Percentiles rank a stretch among this genome's conserved stretches.
Evolutionary conservation across 2,329 filamentous ascomycete species (phyloP).

Genomic region (Kalmusia sp.): DNA sequence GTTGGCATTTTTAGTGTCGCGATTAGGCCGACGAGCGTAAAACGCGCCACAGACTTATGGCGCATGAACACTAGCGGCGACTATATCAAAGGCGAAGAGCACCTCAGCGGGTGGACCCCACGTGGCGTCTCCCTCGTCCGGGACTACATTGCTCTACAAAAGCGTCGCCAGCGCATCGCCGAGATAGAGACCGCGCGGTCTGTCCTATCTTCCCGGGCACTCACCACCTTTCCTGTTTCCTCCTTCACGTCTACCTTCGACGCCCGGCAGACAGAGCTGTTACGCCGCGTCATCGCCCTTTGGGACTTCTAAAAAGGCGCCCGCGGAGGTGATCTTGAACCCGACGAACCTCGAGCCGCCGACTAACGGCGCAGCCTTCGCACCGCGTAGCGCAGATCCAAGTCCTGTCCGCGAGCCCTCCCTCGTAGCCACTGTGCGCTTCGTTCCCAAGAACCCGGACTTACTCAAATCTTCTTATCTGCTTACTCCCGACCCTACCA

Average conservation of each 20-base stretch:
- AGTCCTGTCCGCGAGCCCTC: slow-evolving; percentile 57
- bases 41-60: slow-evolving; percentile 92
- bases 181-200: slow-evolving; percentile 81
- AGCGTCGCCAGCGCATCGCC: slow-evolving; percentile 74
- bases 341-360: slow-evolving; percentile 70
- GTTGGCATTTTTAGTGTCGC: slow-evolving; percentile 86
- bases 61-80: slow-evolving; percentile 93
- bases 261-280: slow-evolving; percentile 49
- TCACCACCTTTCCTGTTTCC: slow-evolving; percentile 32
- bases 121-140: slow-evolving; percentile 89
- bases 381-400: slow-evolving; percentile 29
- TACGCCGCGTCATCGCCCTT: slow-evolving; percentile 65
- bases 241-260: slow-evolving; percentile 25
- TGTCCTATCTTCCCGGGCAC: slow-evolving; percentile 63
- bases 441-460: slow-evolving; percentile 75
- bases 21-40: slow-evolving; percentile 87
- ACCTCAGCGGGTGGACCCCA: slow-evolving; percentile 82
- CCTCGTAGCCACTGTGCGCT: slow-evolving; percentile 77
- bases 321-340: slow-evolving; percentile 55
- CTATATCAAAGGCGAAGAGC: slow-evolving; percentile 95
- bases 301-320: slow-evolving; percentile 62
- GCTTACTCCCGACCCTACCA: slow-evolving; percentile 81
- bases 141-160: slow-evolving; percentile 80
- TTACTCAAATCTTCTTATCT: slow-evolving; percentile 88
- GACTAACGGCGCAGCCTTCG: slow-evolving; percentile 62